These are phyloP conservation scores for Yamadazyma atlantica DNA, from an alignment of 1,139 yeast genomes.

Conservation along the genomic window DNA sequence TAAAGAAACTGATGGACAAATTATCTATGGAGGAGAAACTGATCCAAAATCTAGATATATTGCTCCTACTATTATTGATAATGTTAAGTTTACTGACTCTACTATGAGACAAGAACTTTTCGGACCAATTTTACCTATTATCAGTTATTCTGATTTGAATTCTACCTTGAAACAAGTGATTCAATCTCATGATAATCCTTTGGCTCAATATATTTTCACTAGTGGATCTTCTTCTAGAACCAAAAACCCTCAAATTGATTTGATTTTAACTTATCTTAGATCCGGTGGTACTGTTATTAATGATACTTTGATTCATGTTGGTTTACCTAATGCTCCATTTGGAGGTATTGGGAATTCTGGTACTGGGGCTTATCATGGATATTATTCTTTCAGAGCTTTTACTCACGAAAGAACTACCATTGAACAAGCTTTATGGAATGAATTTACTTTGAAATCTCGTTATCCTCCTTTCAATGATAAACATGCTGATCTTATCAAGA, in stretches of 20 bases:
- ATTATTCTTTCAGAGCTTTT: slow-evolving; percentile 67
- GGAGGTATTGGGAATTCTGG: slow-evolving; percentile 94
- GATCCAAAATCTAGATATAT: slow-evolving; percentile 50
- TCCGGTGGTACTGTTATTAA: slow-evolving; percentile 77
- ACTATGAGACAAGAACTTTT: slow-evolving; percentile 78
- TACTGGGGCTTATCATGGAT: slow-evolving; percentile 78
- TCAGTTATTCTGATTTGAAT: slow-evolving; percentile 52
- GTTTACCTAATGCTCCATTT: slow-evolving; percentile 73
- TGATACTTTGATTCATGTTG: slow-evolving; percentile 75
- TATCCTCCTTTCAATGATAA: slow-evolving; percentile 62
- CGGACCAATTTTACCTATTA: slow-evolving; percentile 82
- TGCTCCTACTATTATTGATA: slow-evolving; percentile 72
- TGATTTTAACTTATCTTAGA: slow-evolving; percentile 54
- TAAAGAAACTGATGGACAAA: slow-evolving; percentile 53
- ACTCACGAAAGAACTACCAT: slow-evolving; percentile 74
- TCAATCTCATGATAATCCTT: slow-evolving; percentile 73
- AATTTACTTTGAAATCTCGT: slow-evolving; percentile 54
- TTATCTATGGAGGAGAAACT: slow-evolving; percentile 57
- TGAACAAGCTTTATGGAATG: slow-evolving; percentile 69
- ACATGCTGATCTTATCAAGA: slow-evolving; percentile 30
- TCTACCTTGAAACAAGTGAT: slow-evolving; percentile 50
- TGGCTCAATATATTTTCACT: slow-evolving; percentile 78
- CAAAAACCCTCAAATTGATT: slow-evolving; percentile 49
- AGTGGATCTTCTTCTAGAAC: slow-evolving; percentile 32
- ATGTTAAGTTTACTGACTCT: slow-evolving; percentile 64